A percentile compares a stretch with the other conserved stretches of the same genome.
phyloP scores from a whole-genome alignment of 2,329 filamentous ascomycete species.

The Dactylellina parvicollis region DNA sequence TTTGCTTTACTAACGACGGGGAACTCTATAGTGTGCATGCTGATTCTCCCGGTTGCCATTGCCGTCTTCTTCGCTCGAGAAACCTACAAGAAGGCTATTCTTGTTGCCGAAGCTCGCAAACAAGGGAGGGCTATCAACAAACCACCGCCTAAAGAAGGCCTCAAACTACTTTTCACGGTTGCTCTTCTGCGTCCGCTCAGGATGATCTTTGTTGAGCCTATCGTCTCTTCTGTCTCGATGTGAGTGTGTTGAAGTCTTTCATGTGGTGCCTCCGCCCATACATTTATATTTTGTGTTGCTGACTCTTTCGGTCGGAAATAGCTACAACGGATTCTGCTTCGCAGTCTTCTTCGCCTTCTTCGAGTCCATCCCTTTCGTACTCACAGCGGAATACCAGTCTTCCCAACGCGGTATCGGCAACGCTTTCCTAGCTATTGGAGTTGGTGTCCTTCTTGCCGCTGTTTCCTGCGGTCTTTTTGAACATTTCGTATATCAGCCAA shows the following conservation, averaged over 20 bases:
- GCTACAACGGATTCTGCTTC: slow-evolving; percentile 77
- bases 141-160: slow-evolving; percentile 61
- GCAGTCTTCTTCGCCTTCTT: slow-evolving; percentile 78
- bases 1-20: not conserved
- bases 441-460: slow-evolving; percentile 56
- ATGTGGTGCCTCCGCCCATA: not conserved
- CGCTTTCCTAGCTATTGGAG: slow-evolving; percentile 55
- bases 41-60: slow-evolving; percentile 25
- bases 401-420: slow-evolving; percentile 54
- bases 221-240: slow-evolving; percentile 70
- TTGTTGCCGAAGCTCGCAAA: slow-evolving; percentile 61
- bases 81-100: slow-evolving; percentile 70
- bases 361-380: slow-evolving; percentile 56
- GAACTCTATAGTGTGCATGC: slow-evolving; percentile 38
- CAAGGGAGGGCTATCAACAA: slow-evolving; percentile 25
- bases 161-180: slow-evolving; percentile 70
- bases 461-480: slow-evolving; percentile 50
- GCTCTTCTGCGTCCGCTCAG: slow-evolving; percentile 76
- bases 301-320: slow-evolving; percentile 61
- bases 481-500: slow-evolving; percentile 32
- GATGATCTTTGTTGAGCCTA: slow-evolving; percentile 77
- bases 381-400: slow-evolving; percentile 53
- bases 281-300: not conserved
- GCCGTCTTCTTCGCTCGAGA: slow-evolving; percentile 62
- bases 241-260: not conserved